Base-by-base conservation (phyloP, 2,329 filamentous ascomycete genomes). In the Grosmannia clavigera region DNA sequence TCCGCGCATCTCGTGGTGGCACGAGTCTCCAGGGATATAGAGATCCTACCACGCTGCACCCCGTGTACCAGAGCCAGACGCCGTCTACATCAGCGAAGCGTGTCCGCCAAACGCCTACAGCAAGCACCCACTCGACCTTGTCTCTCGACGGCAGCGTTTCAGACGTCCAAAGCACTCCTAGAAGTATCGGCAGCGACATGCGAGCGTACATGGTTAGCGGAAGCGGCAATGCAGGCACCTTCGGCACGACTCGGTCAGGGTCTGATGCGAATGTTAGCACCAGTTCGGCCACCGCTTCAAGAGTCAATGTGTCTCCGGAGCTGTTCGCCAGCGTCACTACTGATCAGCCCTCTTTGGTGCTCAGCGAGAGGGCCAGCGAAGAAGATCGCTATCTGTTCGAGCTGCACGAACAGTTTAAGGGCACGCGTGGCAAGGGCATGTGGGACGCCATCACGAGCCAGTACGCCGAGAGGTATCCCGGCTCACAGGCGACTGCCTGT, bases 361-460 rank as follows among this genome's bases (percentile, higher is more conserved):
- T 82, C 52, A 76, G 76, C 59, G 68, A 70, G 27, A 72, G 72
- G 22, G 77, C 78, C 31, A 76, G 77, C 1, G 72, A 75, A 2
- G 75, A 80, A 40, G 76, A 80, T 61, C 72, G 72, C 27, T 78
- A 70, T 58, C 74, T 83, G 38, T 77, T 81, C 56, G 70, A 78
- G 31, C 73, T 78, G n/a, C 73, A 79, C 14, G 75, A 74, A 66
- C 66, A 74, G 29, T 74, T 76, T 64, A 70, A 74, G 19, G 66
- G 74, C 25, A 72, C 75, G 58, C 80, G 79, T 65, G 80, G 81
- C 19, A 79, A 80, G 63, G 78, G 80, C 40, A 83, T 83, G 79
- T 83, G 81, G 81, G 75, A 80, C 29, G 72, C 74, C 48, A 81
- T 83, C 61, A 73, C 75, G 56, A 67, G 66, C 5, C 74, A 77